These are phyloP conservation scores for Floccularia luteovirens DNA, from an alignment of 768 basidiomycete species.

Conservation along the genomic window DNA sequence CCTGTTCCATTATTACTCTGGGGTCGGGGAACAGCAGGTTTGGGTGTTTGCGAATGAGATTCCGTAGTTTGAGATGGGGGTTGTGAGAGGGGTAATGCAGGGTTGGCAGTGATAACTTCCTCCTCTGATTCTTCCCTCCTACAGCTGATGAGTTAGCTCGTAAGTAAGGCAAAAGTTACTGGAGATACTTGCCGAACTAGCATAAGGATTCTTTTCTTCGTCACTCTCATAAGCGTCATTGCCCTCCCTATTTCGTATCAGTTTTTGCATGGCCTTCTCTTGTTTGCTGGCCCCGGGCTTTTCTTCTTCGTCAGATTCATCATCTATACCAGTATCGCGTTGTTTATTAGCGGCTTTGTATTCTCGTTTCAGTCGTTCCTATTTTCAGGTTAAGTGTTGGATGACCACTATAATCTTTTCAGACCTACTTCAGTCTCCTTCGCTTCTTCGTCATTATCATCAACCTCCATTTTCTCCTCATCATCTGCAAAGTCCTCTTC, in stretches of 20 bases:
- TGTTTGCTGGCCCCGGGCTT: slow-evolving; percentile 52
- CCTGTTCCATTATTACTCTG: slow-evolving; percentile 20
- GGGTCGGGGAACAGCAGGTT: slow-evolving; percentile 25
- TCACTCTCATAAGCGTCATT: slow-evolving; percentile 77
- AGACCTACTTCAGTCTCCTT: slow-evolving; percentile 68
- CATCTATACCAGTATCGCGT: slow-evolving; percentile 62
- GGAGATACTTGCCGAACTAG: slow-evolving; percentile 51
- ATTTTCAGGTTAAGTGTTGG: slow-evolving; percentile 4
- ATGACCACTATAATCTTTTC: neutral
- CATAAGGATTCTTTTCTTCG: slow-evolving; percentile 80
- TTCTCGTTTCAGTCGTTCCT: slow-evolving; percentile 83
- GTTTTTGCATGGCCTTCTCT: slow-evolving; percentile 77
- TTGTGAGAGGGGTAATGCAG: slow-evolving; percentile 34
- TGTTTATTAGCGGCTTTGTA: slow-evolving; percentile 73
- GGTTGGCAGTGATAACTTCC: slow-evolving; percentile 33
- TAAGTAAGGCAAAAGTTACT: neutral
- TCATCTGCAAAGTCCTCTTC: slow-evolving; percentile 87
- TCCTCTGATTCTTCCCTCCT: slow-evolving; percentile 76
- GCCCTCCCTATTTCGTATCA: slow-evolving; percentile 79
- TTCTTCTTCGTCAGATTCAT: slow-evolving; percentile 75
- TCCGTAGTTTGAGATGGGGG: slow-evolving; percentile 24
- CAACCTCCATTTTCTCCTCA: slow-evolving; percentile 69
- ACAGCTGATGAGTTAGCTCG: neutral
- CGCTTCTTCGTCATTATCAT: slow-evolving; percentile 77
- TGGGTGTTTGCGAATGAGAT: slow-evolving; percentile 39